Conservation (phyloP, 1,284 basidiomycete species). For the Anthracocystis panici-leucophaei region DNA sequence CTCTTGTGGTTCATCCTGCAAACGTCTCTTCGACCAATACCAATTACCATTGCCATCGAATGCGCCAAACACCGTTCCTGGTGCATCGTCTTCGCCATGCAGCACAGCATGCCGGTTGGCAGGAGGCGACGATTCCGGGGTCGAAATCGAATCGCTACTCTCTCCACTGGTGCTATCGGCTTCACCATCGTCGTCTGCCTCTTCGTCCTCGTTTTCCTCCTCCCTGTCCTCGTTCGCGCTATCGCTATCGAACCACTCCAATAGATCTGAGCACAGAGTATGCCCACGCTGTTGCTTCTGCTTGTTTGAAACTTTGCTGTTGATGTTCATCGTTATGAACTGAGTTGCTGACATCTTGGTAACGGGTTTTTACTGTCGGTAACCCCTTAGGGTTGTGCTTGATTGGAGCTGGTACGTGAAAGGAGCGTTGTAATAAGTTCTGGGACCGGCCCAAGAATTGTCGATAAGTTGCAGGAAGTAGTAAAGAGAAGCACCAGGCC, state of each 20-base stretch:
- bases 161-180: slow-evolving; percentile 31
- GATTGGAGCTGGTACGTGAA: neutral
- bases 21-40: slow-evolving; percentile 12
- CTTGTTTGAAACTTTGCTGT: neutral
- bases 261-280: slow-evolving; percentile 8
- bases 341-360: slow-evolving; percentile 3
- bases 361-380: neutral
- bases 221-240: slow-evolving; percentile 13
- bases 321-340: too few relatives aligned
- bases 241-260: slow-evolving; percentile 26
- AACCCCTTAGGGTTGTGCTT: neutral
- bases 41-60: slow-evolving; percentile 31
- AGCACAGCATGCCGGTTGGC: slow-evolving; percentile 12
- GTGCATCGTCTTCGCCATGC: slow-evolving; percentile 6
- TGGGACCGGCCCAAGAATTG: slow-evolving; percentile 13
- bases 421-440: slow-evolving; percentile 5
- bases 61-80: slow-evolving; percentile 4
- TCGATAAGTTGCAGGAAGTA: neutral
- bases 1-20: neutral
- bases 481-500: slow-evolving; percentile 9
- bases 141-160: slow-evolving; percentile 29
- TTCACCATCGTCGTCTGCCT: slow-evolving; percentile 20
- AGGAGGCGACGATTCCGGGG: slow-evolving; percentile 27
- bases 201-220: neutral
- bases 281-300: neutral